Base-by-base conservation (phyloP, 345 rosid genomes). In the Aurinia saxatilis region DNA sequence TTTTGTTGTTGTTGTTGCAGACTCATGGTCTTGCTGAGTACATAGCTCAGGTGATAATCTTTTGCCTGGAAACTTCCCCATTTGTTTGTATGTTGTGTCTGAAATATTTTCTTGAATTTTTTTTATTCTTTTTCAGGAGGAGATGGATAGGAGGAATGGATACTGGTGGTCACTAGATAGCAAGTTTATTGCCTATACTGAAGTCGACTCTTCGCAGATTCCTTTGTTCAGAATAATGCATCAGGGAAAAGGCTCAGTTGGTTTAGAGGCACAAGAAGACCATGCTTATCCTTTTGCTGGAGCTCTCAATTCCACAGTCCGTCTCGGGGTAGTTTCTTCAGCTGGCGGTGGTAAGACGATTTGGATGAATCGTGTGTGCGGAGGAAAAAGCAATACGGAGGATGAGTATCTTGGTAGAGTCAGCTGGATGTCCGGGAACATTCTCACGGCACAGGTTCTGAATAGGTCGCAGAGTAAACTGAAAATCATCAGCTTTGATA, bases 101-200 rank as follows among this genome's bases (percentile, higher is more conserved):
- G 53, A 44, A 41, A 13, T n/a, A n/a, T 16, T 7, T 39, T 29
- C 4, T 4, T 34, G 10, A 10, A 36, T 13, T 8, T 8, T 65
- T 70, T 39, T n/a, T n/a, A n/a, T n/a, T 16, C 50, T 48, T 57
- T 66, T 58, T 49, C 75, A 92, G 93, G 99, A 93, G 79, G 99
- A 93, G 81, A 93, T 93, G 99, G 99, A 89, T 57, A 73, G 99
- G 15, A 85, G 91, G 70, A 84, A 69, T 66, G 99, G 99, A 11
- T 93, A 85, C 51, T 93, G 99, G 99, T 93, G 99, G 99, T 93
- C 99, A 34, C 78, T 79, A 50, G 99, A 93, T 67, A 83, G 96
- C 81, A 81, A 78, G 75, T 82, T 75, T 57, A 85, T 93, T 44
- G 96, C 99, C 7, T 89, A 83, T 55, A 78, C 96, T 6, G 69